Evolutionary conservation across 192 early-diverging fungal genomes (phyloP).

Genomic region (Hyaloraphidium curvatum): DNA sequence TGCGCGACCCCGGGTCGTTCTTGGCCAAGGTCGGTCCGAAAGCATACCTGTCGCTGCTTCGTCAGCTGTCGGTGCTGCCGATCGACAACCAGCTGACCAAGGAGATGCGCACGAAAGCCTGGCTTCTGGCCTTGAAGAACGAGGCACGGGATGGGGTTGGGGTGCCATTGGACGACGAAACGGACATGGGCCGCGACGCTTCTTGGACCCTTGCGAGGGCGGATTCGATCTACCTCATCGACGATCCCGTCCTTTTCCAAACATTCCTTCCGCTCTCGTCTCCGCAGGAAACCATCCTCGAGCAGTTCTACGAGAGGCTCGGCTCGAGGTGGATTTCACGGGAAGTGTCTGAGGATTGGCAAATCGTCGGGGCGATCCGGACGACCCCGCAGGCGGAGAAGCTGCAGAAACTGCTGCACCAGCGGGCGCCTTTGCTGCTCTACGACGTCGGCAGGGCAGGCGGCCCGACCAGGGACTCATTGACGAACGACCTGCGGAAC

Average conservation of each 20-base stretch:
- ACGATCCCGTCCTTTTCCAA: constrained; percentile 49
- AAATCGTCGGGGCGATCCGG: constrained; percentile 40
- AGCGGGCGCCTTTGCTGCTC: constrained; percentile 57
- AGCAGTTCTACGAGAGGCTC: constrained; percentile 33
- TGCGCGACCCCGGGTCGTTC: constrained; percentile 33
- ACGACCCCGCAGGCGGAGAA: constrained; percentile 23
- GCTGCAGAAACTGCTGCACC: constrained; percentile 40
- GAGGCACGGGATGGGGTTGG: no score
- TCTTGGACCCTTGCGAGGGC: constrained; percentile 41
- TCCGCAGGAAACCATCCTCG: constrained; percentile 53
- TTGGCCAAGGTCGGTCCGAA: no score
- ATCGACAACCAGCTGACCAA: no score
- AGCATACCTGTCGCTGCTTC: no score
- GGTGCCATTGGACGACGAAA: no score
- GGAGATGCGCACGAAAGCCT: no score
- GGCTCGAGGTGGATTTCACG: neutral
- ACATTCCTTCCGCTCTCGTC: constrained; percentile 50
- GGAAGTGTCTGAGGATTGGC: constrained; percentile 31
- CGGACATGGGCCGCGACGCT: no score
- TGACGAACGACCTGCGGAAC: no score
- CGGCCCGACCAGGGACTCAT: no score
- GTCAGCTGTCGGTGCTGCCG: no score
- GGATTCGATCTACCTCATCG: constrained; percentile 52
- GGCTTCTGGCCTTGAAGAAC: no score
- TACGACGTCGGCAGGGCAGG: constrained; percentile 26